Evolutionary conservation across 2,329 filamentous ascomycete species (phyloP), one percentile per base, ranked within the genome.

Genomic region (Cyphellophora attinorum): DNA sequence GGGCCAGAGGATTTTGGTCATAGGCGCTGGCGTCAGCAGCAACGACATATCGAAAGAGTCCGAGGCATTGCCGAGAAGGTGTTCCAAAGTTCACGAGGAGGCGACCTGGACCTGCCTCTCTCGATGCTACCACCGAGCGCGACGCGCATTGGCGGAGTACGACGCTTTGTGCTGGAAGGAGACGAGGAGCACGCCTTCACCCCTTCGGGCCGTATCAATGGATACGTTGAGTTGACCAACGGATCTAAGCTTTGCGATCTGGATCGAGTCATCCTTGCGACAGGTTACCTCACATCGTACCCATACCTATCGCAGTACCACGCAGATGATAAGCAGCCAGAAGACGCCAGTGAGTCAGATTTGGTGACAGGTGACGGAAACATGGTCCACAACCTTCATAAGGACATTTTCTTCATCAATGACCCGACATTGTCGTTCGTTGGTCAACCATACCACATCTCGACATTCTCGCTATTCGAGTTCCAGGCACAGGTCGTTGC

Each of bases 381-480:
- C 10, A 72, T 76, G 51, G 60, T 67, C 3, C 79, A 83, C 47
- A 82, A 83, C 44, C 59, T 83, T 2, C 74, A 82, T 59, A 74
- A 74, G 38, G 79, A 84, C 50, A 76, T 83, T 11, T 83, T 80
- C 50, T 83, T 81, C 54, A 81, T 81, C 28, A 67, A 68, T 0
- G 77, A 83, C 40, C 76, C 78, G 0, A 71, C 73, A 0, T 58
- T 83, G 1, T 59, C 65, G 0, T 82, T 82, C 42, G 60, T 82
- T 12, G 79, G 79, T 0, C 70, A 78, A 0, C 76, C 75, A 0
- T 81, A 75, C 47, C 72, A 79, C 47, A 73, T 73, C 0, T 75
- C 76, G 0, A 82, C 79, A 0, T 84, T 82, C 47, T 75, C 74
- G 0, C 59, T 82, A 0, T 83, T 81, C 40, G 79, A 83, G 40